Percentiles rank a stretch among this genome's conserved stretches.
These are phyloP conservation scores for Saturnispora sanitii DNA, from an alignment of 805 yeast species.

Conservation along the genomic window DNA sequence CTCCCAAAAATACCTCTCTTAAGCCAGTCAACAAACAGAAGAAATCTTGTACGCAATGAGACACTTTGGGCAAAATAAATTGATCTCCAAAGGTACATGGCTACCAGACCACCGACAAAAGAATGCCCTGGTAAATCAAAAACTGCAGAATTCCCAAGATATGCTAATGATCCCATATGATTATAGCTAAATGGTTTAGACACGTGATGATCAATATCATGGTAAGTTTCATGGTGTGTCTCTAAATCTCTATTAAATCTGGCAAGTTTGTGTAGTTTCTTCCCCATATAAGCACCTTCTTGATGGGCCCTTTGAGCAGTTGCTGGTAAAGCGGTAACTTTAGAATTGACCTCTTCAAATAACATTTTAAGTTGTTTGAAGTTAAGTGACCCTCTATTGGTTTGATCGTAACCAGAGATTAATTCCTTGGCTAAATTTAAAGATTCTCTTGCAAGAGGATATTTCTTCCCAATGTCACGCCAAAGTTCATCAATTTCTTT, in stretches of 20 bases:
- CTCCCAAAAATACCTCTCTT: constrained; percentile 85
- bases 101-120: constrained; percentile 71
- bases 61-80: constrained; percentile 90
- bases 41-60: constrained; percentile 74
- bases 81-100: constrained; percentile 89
- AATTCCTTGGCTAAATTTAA: constrained; percentile 40
- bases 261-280: constrained; percentile 53
- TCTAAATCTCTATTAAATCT: constrained; percentile 44
- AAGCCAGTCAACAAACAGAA: constrained; percentile 81
- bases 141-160: constrained; percentile 91
- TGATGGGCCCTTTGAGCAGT: constrained; percentile 97
- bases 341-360: constrained; percentile 52
- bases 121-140: constrained; percentile 80
- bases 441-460: constrained; percentile 52
- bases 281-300: constrained; percentile 76
- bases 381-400: constrained; percentile 39
- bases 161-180: constrained; percentile 89
- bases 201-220: constrained; percentile 31
- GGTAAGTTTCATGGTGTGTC: constrained; percentile 32
- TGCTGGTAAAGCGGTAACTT: constrained; percentile 77
- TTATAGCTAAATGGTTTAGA: constrained; percentile 62
- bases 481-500: constrained; percentile 41
- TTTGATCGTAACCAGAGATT: constrained; percentile 42
- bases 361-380: constrained; percentile 40
- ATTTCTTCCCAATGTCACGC: constrained; percentile 36